phyloP scores from a whole-genome alignment of 2,329 filamentous ascomycete genomes.

The Laburnicola sp. region DNA sequence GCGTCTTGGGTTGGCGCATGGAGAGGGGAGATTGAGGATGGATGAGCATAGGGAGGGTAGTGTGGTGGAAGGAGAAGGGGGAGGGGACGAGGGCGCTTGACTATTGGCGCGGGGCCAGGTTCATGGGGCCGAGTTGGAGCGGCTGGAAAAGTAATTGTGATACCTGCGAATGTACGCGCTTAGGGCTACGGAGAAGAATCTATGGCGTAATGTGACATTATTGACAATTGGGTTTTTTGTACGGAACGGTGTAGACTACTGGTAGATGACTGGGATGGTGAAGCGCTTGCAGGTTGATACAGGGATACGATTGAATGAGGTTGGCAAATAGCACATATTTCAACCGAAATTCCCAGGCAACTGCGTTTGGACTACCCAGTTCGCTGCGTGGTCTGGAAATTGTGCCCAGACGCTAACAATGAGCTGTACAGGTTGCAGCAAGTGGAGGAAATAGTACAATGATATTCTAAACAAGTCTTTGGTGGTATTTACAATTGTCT shows the following conservation, averaged over 20 bases:
- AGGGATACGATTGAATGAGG: too few relatives aligned
- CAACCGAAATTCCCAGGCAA: too few relatives aligned
- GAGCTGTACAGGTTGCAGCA: not conserved
- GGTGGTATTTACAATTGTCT: conserved; percentile 41
- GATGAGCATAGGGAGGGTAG: conserved; percentile 30
- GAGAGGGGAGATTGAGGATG: conserved; percentile 37
- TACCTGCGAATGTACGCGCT: not conserved
- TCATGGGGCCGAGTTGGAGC: not conserved
- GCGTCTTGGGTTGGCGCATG: conserved; percentile 59
- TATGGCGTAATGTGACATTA: too few relatives aligned
- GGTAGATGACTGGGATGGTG: too few relatives aligned
- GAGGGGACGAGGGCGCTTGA: conserved; percentile 23
- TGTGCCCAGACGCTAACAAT: too few relatives aligned
- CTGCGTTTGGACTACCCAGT: too few relatives aligned
- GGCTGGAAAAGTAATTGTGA: not conserved
- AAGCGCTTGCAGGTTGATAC: too few relatives aligned
- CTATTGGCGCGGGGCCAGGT: conserved; percentile 14
- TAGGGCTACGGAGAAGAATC: too few relatives aligned
- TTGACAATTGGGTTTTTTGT: not conserved
- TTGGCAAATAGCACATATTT: too few relatives aligned
- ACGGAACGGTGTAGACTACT: too few relatives aligned
- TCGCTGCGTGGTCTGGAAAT: too few relatives aligned
- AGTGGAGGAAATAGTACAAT: conserved; percentile 38
- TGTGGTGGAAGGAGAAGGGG: conserved; percentile 17
- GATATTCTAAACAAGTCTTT: conserved; percentile 44